Conservation (phyloP, 805 yeast species). For the Komagataella phaffii region DNA sequence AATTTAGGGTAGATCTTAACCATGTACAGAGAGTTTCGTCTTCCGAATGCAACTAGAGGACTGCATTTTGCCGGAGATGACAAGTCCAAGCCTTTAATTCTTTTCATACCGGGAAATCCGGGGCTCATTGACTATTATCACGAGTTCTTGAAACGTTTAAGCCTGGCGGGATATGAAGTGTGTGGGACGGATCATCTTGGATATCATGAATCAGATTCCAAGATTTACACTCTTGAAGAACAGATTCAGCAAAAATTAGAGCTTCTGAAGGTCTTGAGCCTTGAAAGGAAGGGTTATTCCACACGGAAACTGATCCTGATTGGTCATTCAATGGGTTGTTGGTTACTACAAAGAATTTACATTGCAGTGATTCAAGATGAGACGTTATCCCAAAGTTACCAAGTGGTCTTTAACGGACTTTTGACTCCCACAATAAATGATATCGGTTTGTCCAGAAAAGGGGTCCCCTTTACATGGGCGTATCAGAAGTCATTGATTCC, state of each 20-base stretch:
- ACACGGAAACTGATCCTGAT: conserved; percentile 28
- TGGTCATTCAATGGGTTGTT: conserved; percentile 68
- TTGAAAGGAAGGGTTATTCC: conserved; percentile 3
- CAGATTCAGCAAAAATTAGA: conserved; percentile 48
- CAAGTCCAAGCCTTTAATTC: conserved; percentile 23
- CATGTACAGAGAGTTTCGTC: not conserved
- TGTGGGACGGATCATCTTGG: not conserved
- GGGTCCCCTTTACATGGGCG: not conserved
- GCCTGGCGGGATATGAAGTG: not conserved
- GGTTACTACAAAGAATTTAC: conserved; percentile 41
- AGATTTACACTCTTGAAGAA: conserved; percentile 28
- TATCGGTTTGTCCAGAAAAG: conserved; percentile 18
- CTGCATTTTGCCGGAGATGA: not conserved
- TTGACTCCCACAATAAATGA: conserved; percentile 61
- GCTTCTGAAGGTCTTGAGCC: conserved; percentile 25
- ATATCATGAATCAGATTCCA: not conserved
- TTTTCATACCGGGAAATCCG: conserved; percentile 69
- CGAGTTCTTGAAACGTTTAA: conserved; percentile 26
- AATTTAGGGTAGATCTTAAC: not conserved
- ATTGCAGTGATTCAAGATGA: conserved; percentile 13
- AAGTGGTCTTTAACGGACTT: conserved; percentile 37
- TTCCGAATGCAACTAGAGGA: not conserved
- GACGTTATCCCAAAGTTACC: conserved; percentile 11
- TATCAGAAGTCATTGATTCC: not conserved
- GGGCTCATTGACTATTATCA: conserved; percentile 56